Percentiles rank a stretch among this genome's conserved stretches.
These are phyloP conservation scores for Dothiorella sarmentorum DNA, from an alignment of 2,329 filamentous ascomycete species.

Conservation along the genomic window DNA sequence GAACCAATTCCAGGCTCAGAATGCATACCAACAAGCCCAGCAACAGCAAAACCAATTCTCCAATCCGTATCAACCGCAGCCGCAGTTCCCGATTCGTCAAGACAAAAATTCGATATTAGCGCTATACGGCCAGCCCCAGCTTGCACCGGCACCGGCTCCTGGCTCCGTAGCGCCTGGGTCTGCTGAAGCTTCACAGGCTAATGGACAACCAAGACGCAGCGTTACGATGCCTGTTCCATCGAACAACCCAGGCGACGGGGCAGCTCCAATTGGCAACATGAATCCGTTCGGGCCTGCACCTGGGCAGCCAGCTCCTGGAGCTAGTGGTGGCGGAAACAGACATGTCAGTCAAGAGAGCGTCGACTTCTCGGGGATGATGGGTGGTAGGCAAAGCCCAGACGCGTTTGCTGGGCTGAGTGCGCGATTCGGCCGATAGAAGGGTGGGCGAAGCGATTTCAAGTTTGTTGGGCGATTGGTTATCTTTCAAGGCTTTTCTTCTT, in stretches of 20 bases:
- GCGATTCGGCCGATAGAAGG: conserved; percentile 2
- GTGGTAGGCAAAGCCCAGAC: conserved; percentile 71
- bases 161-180: conserved; percentile 22
- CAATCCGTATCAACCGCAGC: conserved; percentile 35
- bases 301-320: conserved; percentile 21
- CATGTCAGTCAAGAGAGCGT: conserved; percentile 69
- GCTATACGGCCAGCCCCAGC: conserved; percentile 63
- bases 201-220: conserved; percentile 32
- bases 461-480: neutral
- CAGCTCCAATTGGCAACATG: conserved; percentile 42
- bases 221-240: conserved; percentile 36
- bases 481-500: neutral
- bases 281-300: conserved; percentile 53
- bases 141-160: conserved; percentile 43
- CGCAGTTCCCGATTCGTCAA: conserved; percentile 43
- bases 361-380: conserved; percentile 58
- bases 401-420: conserved; percentile 75
- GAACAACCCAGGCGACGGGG: conserved; percentile 9
- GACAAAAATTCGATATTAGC: conserved; percentile 75
- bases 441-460: neutral
- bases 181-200: conserved; percentile 26
- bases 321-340: conserved; percentile 29
- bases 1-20: conserved; percentile 14
- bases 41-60: conserved; percentile 34
- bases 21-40: conserved; percentile 20